Percentiles rank a stretch among this genome's conserved stretches.
These are phyloP conservation scores for Candida lessepsii DNA, from an alignment of 805 yeast genomes.

Conservation along the genomic window DNA sequence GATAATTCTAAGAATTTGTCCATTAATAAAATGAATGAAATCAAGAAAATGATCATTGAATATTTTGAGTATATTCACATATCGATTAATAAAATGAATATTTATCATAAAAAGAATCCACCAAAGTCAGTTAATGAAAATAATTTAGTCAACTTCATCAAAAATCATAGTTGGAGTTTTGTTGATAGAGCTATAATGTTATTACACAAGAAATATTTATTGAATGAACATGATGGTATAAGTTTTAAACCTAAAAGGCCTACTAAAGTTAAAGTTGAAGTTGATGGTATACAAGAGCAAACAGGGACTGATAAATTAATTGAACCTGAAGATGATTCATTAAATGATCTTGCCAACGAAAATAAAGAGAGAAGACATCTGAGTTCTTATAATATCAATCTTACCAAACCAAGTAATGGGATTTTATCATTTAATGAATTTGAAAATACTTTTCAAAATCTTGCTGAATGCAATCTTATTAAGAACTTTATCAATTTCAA, in stretches of 20 bases:
- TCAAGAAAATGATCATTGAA: slow-evolving; percentile 49
- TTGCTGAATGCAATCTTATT: slow-evolving; percentile 39
- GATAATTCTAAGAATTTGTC: slow-evolving; percentile 44
- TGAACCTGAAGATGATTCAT: background rate
- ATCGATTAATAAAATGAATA: slow-evolving; percentile 41
- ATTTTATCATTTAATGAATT: slow-evolving; percentile 32
- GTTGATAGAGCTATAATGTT: slow-evolving; percentile 54
- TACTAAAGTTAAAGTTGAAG: slow-evolving; percentile 1
- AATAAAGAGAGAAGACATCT: slow-evolving; percentile 3
- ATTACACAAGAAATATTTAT: slow-evolving; percentile 40
- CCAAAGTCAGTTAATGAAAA: slow-evolving; percentile 39
- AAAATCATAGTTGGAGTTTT: slow-evolving; percentile 49
- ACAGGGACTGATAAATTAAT: background rate
- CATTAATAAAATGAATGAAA: slow-evolving; percentile 39
- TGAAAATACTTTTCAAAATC: slow-evolving; percentile 41
- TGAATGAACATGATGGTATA: slow-evolving; percentile 30
- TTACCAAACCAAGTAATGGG: slow-evolving; percentile 22
- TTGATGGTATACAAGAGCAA: too few species aligned
- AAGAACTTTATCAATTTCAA: slow-evolving; percentile 28
- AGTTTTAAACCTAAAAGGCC: too few species aligned
- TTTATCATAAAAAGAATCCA: slow-evolving; percentile 32
- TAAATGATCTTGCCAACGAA: background rate
- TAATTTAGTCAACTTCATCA: slow-evolving; percentile 48
- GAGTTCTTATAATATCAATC: slow-evolving; percentile 12
- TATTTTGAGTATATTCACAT: slow-evolving; percentile 50